Evolutionary conservation across 371 early-diverging fungal genomes (phyloP), one percentile per base, ranked within the genome.

Genomic region (Apophysomyces elegans): DNA sequence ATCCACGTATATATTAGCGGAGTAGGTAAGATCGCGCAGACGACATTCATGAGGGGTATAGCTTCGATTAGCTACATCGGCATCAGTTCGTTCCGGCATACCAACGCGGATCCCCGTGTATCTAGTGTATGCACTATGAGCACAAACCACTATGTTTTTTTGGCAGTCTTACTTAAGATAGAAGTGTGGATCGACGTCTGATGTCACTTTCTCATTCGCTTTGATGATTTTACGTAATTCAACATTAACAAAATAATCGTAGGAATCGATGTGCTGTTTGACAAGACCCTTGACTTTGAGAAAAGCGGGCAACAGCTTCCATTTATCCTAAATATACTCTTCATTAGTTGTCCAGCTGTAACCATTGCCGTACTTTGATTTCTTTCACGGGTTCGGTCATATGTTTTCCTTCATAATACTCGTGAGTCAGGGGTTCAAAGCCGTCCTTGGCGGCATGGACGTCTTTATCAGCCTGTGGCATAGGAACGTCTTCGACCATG

Each of bases 181-280:
- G 69, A 99, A 99, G 61, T 90, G 79, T 14, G 97, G 99, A 79
- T 99, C 99, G 7, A 99, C 96, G 72, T 99, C 99, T 1, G 97
- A 96, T n/a, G 92, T 94, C 39, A 99, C 93, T 66, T 90, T 89
- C 68, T 92, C 90, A 80, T 99, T 99, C 9, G 99, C 98, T 70
- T 89, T 84, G 62, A 99, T 85, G 68, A 99, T 99, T 71, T 95
- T 93, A 73, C 95, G 90, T 66, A 99, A 81, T 66, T 99, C 99
- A 16, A 93, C 91, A 68, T 97, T 91, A 71, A 99, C 86, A 83
- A 99, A 99, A 78, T 99, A 98, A 85, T 99, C 97, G 86, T 97
- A 99, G 0, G 99, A 99, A 77, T 99, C 99, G 65, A 99, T 90
- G 76, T 99, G 99, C 80, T 99, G 99, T 78, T 99, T 96, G 64